Conservation (phyloP, 225 moss, liverwort and hornwort species). For the Lunularia cruciata region DNA sequence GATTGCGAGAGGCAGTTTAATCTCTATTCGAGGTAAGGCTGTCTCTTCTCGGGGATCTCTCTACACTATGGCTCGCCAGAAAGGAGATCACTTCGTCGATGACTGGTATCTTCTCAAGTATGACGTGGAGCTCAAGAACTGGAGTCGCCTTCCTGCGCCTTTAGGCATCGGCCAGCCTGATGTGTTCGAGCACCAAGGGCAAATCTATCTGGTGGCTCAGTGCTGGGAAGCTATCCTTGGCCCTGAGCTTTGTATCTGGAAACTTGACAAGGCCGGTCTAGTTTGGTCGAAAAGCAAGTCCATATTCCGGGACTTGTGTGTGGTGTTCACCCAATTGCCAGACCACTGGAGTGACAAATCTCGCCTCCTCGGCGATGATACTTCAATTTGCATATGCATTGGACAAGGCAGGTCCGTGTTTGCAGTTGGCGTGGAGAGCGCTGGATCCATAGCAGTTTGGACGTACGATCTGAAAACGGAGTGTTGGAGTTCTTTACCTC, state of each 20-base stretch:
- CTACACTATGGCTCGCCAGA: slow-evolving; percentile 15
- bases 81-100: not conserved
- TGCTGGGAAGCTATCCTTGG: slow-evolving; percentile 25
- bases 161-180: slow-evolving; percentile 23
- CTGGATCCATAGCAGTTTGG: slow-evolving; percentile 19
- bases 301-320: slow-evolving; percentile 27
- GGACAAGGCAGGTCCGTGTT: slow-evolving; percentile 17
- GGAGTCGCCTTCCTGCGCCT: slow-evolving; percentile 16
- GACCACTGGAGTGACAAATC: slow-evolving; percentile 19
- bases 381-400: slow-evolving; percentile 20
- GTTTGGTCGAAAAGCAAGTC: slow-evolving; percentile 23
- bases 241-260: slow-evolving; percentile 25
- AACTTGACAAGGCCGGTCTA: slow-evolving; percentile 8
- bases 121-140: slow-evolving; percentile 9
- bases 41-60: slow-evolving; percentile 1
- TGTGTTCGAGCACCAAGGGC: slow-evolving; percentile 12
- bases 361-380: slow-evolving; percentile 9
- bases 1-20: not conserved
- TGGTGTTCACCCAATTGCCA: slow-evolving; percentile 23
- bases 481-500: slow-evolving; percentile 11
- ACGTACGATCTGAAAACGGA: slow-evolving; percentile 20
- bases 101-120: slow-evolving; percentile 22
- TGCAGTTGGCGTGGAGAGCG: slow-evolving; percentile 17
- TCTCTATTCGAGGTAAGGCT: slow-evolving; percentile 19
- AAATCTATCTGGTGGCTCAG: slow-evolving; percentile 21